phyloP scores from a whole-genome alignment of 768 basidiomycete genomes.

The Pulveroboletus sp. region DNA sequence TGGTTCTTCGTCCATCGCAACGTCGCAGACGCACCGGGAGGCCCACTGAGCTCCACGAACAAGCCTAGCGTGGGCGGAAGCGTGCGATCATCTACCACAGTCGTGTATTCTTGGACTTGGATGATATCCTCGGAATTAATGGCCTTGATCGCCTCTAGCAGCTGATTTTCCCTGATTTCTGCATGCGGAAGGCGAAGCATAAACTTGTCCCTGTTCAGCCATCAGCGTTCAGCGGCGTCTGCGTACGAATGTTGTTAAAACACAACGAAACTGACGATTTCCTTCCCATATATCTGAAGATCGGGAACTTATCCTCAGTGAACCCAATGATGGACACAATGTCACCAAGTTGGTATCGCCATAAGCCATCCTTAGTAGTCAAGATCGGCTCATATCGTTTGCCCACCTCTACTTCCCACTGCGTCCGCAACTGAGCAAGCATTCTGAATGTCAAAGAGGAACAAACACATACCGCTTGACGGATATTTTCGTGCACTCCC shows the following conservation, averaged over 20 bases:
- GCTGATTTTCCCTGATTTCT: slow-evolving; percentile 8
- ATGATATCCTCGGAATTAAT: slow-evolving; percentile 1
- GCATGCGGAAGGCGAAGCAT: slow-evolving; percentile 3
- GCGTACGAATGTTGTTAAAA: no score
- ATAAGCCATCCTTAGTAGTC: slow-evolving; percentile 21
- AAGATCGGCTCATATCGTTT: slow-evolving; percentile 18
- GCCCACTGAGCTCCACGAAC: slow-evolving; percentile 11
- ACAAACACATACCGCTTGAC: slow-evolving; percentile 12
- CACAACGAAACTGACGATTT: slow-evolving; percentile 10
- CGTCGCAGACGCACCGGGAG: slow-evolving; percentile 5
- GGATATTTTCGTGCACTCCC: slow-evolving; percentile 11
- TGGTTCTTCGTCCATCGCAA: no score
- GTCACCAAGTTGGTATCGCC: slow-evolving; percentile 22
- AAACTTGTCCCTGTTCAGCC: not conserved
- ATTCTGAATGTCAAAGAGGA: no score
- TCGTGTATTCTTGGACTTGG: slow-evolving; percentile 11
- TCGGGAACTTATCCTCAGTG: slow-evolving; percentile 1
- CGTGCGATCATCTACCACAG: slow-evolving; percentile 13
- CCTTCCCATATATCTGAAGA: slow-evolving; percentile 15
- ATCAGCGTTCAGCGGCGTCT: not conserved
- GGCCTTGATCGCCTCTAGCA: slow-evolving; percentile 1
- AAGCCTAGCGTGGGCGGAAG: slow-evolving; percentile 9
- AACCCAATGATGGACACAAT: slow-evolving; percentile 15
- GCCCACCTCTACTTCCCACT: slow-evolving; percentile 18
- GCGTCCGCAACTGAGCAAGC: not conserved